Evolutionary conservation across 2,329 filamentous ascomycete species (phyloP), one percentile per base, ranked within the genome.

Genomic region (Tolypocladium tundrense): DNA sequence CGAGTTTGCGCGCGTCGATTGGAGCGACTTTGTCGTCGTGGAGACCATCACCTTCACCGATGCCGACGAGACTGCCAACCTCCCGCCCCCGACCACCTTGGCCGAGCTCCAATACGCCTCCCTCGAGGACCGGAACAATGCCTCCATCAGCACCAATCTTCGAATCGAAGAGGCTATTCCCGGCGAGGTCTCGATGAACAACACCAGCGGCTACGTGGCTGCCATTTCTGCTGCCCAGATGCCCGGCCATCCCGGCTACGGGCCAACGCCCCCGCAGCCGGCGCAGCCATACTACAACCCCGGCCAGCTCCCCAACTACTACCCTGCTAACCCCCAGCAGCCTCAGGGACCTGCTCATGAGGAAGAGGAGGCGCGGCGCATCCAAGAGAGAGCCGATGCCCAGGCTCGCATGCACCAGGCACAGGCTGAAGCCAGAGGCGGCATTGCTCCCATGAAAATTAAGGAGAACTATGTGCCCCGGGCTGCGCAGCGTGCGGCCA

Each of bases 151-250:
- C 66, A 84, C 90, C 58, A 87, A 88, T 67, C 79, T 92, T 65
- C 88, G 93, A 59, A 91, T 99, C 62, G 94, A 99, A 72, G 94
- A 99, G 77, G 91, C 93, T 7, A 90, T 96, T 82, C 94, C 94
- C 55, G 89, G 90, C 51, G 84, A 88, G 60, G 43, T 61, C 3
- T 55, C 43, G 33, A 82, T 72, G 54, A 81, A 79, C 62, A 81
- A 81, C 62, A 77, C 79, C 58, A 69, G 11, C 50, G 39, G 51
- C 27, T 40, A 53, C 39, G 41, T 40, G 8, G 21, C 50, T 33
- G 6, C 50, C 52, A 33, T 33, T 9, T 33, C 43, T 16, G 33
- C 27, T 16, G 16, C 51, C 4, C 56, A 54, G 33, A 76, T 76
- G 60, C 80, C 74, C 24, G 71, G 74, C 24, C 78, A 79, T 59